Evolutionary conservation across 306 rosid species (phyloP).

Genomic region (Cicer arietinum): DNA sequence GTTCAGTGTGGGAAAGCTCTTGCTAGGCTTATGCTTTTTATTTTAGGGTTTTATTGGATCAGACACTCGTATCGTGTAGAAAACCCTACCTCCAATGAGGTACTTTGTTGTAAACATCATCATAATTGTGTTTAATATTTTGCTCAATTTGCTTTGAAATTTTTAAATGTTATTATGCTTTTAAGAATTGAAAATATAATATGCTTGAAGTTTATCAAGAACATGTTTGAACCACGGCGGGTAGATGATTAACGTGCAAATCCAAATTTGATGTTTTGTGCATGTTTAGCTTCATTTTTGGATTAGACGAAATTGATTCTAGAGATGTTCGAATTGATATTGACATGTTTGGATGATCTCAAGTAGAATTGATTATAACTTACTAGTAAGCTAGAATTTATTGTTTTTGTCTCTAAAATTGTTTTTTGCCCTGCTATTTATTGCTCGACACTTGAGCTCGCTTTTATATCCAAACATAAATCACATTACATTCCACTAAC

Average conservation of each 20-base stretch:
- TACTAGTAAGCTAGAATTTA: background rate
- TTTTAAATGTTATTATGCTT: background rate
- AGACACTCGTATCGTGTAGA: slow-evolving; percentile 42
- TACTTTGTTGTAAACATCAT: slow-evolving; percentile 19
- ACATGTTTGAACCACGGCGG: background rate
- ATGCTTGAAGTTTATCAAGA: background rate
- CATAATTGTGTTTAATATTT: background rate
- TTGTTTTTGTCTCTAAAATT: background rate
- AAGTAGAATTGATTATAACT: background rate
- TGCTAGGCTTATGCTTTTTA: slow-evolving; percentile 69
- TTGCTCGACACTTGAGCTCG: background rate
- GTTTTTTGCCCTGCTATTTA: background rate
- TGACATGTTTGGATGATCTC: background rate
- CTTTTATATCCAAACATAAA: background rate
- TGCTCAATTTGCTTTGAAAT: background rate
- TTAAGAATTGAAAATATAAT: background rate
- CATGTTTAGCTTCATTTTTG: background rate
- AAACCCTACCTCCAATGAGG: slow-evolving; percentile 50
- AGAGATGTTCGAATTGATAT: background rate
- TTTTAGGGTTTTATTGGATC: slow-evolving; percentile 94
- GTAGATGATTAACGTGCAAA: background rate
- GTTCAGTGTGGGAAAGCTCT: slow-evolving; percentile 64
- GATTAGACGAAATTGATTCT: background rate
- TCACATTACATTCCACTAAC: background rate
- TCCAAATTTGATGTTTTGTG: no score